Base-by-base conservation (phyloP, 2,329 filamentous ascomycete genomes). In the Diplodia corticola region DNA sequence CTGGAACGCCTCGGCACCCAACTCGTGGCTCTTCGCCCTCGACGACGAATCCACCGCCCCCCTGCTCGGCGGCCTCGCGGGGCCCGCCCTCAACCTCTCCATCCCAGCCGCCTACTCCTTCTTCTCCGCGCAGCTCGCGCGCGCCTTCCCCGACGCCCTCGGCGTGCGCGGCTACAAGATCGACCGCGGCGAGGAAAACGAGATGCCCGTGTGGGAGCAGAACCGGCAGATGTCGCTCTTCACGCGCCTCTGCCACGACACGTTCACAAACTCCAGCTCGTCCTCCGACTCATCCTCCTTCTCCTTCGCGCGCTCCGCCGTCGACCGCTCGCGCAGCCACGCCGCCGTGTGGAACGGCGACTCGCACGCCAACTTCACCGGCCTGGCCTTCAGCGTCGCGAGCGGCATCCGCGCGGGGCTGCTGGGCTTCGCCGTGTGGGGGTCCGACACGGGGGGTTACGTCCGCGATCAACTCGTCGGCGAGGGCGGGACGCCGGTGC, bases 81-180 rank as follows among this genome's bases (percentile, higher is more conserved):
- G 76, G 7, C 73, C 75, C 7, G 76, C 76, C 1, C 69, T 79
- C 15, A 76, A 79, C 65, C 72, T 79, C 22, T 75, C 73, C 2
- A 78, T 79, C 26, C 75, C 75, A 7, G 73, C 67, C 3, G 77
- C 77, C 1, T 78, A 77, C 68, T 53, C 70, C 15, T 79, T 78
- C 67, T 74, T 77, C 68, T 69, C 73, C n/a, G 57, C 71, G 10
- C 69, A 69, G 44, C 65, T 79, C 5, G 67, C 67, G n/a, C n/a
- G n/a, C 22, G 70, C 71, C 59, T 79, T 77, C 64, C 69, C 77
- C n/a, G 65, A 68, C 6, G n/a, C n/a, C n/a, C 68, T 76, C 4
- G 77, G 77, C 13, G 74, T 78, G 10, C 74, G 73, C 49, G 77
- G 77, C 6, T 79, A 76, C 67, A 79, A 78, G 66, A 78, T 79